Base-by-base conservation (phyloP, 768 basidiomycete genomes). In the Russula lepida region DNA sequence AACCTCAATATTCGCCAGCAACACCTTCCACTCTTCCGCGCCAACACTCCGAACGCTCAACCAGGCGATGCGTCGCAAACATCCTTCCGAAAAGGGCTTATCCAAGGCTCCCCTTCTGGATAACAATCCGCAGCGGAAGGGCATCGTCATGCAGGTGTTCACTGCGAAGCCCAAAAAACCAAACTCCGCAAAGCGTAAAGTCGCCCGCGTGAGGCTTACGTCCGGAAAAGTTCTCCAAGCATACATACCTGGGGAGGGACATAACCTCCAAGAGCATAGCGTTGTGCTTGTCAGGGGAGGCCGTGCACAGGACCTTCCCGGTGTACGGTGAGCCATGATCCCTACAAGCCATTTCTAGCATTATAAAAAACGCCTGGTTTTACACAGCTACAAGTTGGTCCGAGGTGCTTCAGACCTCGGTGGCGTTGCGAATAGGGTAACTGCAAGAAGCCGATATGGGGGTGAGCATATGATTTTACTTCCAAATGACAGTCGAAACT, bases 131-230 rank as follows among this genome's bases (percentile, higher is more conserved):
- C 95, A 98, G 76, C 83, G 84, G 68, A 97, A 97, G 70, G 97
- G 91, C 50, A 94, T 99, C 62, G 91, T 91, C 72, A 83, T 87
- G 43, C 84, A 85, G 65, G 79, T 92, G 43, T 83, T 85, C 67
- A 90, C 85, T 55, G 83, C 81, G 66, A 90, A 85, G 68, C 97
- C 97, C 25, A 97, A 93, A 79, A 99, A 99, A 71, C 97, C 97
- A 64, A 99, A 99, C 74, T 98, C 95, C 12, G 95, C 95, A 39
- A 93, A 97, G 70, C 91, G 97, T 63, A 98, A 98, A 77, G 92
- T 98, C 59, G 94, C 94, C 47, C 82, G 91, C 68, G 86, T 99
- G 67, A 95, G 95, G 76, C 78, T 99, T 58, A 82, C 86, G 23
- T 93, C 86, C 13, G 97, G 97, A 53, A 86, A 89, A 72, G 86